Percentiles rank a stretch among this genome's conserved stretches.
Conservation (phyloP, 208 protist species). For the Crithidia thermophila region DNA sequence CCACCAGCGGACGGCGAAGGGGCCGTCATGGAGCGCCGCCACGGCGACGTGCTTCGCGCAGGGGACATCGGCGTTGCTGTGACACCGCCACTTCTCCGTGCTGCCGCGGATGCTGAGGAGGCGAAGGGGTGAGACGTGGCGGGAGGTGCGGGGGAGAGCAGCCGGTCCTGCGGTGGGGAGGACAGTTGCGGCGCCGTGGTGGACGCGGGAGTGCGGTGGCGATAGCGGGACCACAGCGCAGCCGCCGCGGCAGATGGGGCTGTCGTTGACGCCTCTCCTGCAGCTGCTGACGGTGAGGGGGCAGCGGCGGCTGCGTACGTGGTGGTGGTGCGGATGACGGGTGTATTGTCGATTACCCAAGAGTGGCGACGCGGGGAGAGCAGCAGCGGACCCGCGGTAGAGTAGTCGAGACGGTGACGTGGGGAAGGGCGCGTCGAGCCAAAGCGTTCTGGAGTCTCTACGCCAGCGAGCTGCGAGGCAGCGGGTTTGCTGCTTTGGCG, state of each 20-base stretch:
- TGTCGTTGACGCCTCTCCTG: background rate
- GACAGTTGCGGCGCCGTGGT: background rate
- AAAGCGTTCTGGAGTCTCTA: too few species aligned
- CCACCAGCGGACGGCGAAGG: background rate
- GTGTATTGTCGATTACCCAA: too few species aligned
- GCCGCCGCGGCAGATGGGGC: conserved; percentile 5
- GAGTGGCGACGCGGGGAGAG: conserved; percentile 1
- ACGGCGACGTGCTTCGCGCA: background rate
- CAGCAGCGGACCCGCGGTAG: background rate
- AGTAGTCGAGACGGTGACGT: background rate
- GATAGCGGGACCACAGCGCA: conserved; percentile 2
- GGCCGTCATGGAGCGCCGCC: conserved; percentile 5
- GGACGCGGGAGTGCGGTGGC: background rate
- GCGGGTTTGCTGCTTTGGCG: too few species aligned
- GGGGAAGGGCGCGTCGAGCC: background rate
- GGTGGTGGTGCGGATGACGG: too few species aligned
- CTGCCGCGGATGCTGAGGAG: background rate
- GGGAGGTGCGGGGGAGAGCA: background rate
- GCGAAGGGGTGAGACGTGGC: conserved; percentile 3
- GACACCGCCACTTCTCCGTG: too few species aligned
- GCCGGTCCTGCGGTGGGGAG: background rate
- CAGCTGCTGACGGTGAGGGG: background rate
- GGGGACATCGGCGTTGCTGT: background rate
- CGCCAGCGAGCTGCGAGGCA: too few species aligned
- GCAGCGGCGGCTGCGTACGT: too few species aligned